These are phyloP conservation scores for Scheffersomyces stambukii DNA, from an alignment of 1,139 yeast species.

Conservation along the genomic window DNA sequence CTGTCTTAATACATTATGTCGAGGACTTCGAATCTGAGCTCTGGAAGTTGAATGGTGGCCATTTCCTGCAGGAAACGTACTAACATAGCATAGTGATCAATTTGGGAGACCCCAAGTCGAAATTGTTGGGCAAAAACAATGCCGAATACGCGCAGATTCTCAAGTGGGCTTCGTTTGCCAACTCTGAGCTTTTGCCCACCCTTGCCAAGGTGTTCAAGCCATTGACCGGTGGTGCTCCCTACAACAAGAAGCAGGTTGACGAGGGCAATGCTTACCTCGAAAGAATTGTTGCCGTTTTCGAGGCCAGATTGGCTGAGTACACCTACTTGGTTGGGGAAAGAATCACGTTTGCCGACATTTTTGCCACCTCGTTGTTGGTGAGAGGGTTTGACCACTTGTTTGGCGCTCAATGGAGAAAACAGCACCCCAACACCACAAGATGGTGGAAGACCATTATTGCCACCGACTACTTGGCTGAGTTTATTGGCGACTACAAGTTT, in stretches of 20 bases:
- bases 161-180: conserved; percentile 78
- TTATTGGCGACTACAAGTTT: conserved; percentile 46
- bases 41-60: neutral
- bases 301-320: conserved; percentile 65
- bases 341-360: conserved; percentile 80
- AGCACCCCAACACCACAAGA: conserved; percentile 73
- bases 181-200: conserved; percentile 59
- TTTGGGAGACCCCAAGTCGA: conserved; percentile 25
- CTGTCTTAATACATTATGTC: conserved; percentile 84
- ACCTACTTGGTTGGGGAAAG: conserved; percentile 94
- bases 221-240: conserved; percentile 39
- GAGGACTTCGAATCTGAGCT: conserved; percentile 56
- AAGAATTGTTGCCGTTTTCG: conserved; percentile 43
- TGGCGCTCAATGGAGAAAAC: conserved; percentile 74
- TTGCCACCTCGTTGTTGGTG: conserved; percentile 53
- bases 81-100: conserved; percentile 27
- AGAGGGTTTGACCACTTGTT: conserved; percentile 67
- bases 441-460: conserved; percentile 77
- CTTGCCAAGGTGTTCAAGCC: conserved; percentile 32
- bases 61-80: conserved; percentile 8
- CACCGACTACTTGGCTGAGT: conserved; percentile 48
- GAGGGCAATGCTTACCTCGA: conserved; percentile 42
- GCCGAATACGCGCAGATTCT: conserved; percentile 69
- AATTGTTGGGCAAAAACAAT: conserved; percentile 59
- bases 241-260: conserved; percentile 72